phyloP scores from a whole-genome alignment of 192 early-diverging fungal genomes.

The Allomyces macrogynus region DNA sequence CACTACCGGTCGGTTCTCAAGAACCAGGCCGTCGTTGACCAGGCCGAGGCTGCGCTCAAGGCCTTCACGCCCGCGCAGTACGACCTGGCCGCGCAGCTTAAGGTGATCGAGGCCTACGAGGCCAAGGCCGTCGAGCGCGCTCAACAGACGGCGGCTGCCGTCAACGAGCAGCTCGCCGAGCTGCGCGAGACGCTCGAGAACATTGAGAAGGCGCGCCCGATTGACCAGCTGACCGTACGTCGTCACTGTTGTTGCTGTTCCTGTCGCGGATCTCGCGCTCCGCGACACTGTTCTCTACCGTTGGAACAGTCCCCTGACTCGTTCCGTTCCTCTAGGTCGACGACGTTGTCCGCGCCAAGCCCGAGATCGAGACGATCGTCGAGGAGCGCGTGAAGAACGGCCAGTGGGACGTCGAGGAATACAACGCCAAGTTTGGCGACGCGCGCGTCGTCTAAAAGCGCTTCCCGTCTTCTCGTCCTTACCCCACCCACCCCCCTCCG shows the following conservation, averaged over 20 bases:
- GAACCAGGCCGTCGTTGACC: constrained; percentile 76
- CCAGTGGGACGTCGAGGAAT: constrained; percentile 79
- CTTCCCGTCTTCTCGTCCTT: not conserved
- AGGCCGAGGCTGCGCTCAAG: constrained; percentile 68
- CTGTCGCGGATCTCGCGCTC: constrained; percentile 6
- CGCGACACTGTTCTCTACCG: constrained; percentile 3
- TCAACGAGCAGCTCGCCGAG: constrained; percentile 66
- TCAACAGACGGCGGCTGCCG: constrained; percentile 61
- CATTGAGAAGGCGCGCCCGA: constrained; percentile 82
- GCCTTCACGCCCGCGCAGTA: constrained; percentile 61
- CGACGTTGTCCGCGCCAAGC: constrained; percentile 80
- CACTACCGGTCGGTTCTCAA: constrained; percentile 69
- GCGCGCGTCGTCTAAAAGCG: constrained; percentile 38
- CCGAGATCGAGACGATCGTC: constrained; percentile 70
- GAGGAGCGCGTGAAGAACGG: constrained; percentile 81
- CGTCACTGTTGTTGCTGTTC: constrained; percentile 5
- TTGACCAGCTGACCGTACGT: constrained; percentile 77
- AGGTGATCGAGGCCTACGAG: constrained; percentile 56
- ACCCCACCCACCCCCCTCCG: too few species aligned
- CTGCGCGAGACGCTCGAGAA: constrained; percentile 73
- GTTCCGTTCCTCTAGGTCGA: constrained; percentile 41
- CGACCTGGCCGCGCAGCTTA: constrained; percentile 67
- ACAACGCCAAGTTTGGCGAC: constrained; percentile 84
- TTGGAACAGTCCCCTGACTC: not conserved
- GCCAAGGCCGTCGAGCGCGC: constrained; percentile 61